A percentile compares a stretch with the other conserved stretches of the same genome.
Evolutionary conservation across 2,329 filamentous ascomycete genomes (phyloP).

Genomic region (Aureobasidium sp.): DNA sequence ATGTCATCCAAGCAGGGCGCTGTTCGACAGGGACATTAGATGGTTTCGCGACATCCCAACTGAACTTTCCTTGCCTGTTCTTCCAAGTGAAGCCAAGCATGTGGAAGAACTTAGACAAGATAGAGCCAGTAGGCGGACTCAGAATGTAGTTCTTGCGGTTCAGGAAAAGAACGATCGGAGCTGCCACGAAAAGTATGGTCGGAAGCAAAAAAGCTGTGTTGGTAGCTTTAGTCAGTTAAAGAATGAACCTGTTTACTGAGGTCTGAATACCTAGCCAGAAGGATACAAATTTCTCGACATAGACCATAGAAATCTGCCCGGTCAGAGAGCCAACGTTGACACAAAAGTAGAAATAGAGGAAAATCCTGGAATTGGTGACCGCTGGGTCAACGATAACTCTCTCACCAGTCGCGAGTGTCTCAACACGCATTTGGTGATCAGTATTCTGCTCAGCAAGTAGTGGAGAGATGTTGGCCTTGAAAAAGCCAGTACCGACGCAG

Average conservation of each 20-base stretch:
- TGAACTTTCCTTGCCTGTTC: slow-evolving; percentile 17
- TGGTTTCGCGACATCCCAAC: slow-evolving; percentile 61
- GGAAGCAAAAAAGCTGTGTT: slow-evolving; percentile 48
- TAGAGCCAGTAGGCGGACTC: slow-evolving; percentile 61
- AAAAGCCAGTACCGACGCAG: slow-evolving; percentile 42
- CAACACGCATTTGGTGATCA: slow-evolving; percentile 30
- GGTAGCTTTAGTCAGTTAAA: too few species aligned
- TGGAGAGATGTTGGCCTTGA: slow-evolving; percentile 63
- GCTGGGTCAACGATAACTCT: slow-evolving; percentile 37
- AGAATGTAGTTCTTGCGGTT: slow-evolving; percentile 41
- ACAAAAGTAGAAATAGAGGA: slow-evolving; percentile 58
- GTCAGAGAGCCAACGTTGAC: slow-evolving; percentile 65
- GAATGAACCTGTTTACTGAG: too few species aligned
- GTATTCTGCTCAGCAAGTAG: slow-evolving; percentile 38
- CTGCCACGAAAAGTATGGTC: slow-evolving; percentile 52
- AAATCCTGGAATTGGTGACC: slow-evolving; percentile 37
- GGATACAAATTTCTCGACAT: slow-evolving; percentile 55
- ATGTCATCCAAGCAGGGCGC: slow-evolving; percentile 64
- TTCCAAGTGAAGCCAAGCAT: slow-evolving; percentile 55
- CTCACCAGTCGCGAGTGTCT: slow-evolving; percentile 30
- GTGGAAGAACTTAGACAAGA: slow-evolving; percentile 57
- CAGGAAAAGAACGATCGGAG: slow-evolving; percentile 22
- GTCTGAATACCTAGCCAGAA: slow-evolving; percentile 33
- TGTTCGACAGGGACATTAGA: slow-evolving; percentile 42
- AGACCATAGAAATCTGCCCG: slow-evolving; percentile 52